These are phyloP conservation scores for Lactarius akahatsu DNA, from an alignment of 768 basidiomycete genomes.

Conservation along the genomic window DNA sequence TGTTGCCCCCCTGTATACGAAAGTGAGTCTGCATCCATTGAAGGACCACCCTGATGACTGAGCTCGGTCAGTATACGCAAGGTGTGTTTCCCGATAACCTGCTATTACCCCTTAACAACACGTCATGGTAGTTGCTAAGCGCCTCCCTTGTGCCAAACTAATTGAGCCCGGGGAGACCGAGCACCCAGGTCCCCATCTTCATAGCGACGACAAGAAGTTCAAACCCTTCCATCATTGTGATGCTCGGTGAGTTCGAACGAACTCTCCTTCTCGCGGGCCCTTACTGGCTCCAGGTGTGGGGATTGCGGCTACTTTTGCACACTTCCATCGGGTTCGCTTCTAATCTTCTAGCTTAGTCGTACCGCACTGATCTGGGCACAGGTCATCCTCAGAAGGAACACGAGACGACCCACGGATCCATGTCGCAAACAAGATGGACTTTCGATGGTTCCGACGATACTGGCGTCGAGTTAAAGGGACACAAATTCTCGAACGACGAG, in stretches of 20 bases:
- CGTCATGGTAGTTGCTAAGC: constrained; percentile 43
- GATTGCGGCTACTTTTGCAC: constrained; percentile 59
- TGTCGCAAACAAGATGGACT: constrained; percentile 57
- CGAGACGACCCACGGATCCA: constrained; percentile 61
- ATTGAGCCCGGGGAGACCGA: constrained; percentile 43
- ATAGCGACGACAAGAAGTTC: constrained; percentile 41
- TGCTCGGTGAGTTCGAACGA: constrained; percentile 36
- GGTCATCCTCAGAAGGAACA: constrained; percentile 60
- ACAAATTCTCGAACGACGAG: constrained; percentile 52
- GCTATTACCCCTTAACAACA: neutral
- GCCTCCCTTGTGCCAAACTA: constrained; percentile 47
- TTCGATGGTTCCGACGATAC: constrained; percentile 54
- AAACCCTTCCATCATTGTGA: constrained; percentile 54
- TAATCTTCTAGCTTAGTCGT: neutral
- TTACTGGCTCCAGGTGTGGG: constrained; percentile 41
- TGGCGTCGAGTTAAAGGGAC: constrained; percentile 52
- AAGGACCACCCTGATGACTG: neutral
- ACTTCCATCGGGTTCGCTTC: constrained; percentile 47
- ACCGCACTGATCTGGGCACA: constrained; percentile 27
- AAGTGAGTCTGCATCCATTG: constrained; percentile 38
- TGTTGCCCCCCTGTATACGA: constrained; percentile 61
- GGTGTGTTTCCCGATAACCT: constrained; percentile 34
- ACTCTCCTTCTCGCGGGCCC: neutral
- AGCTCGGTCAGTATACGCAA: constrained; percentile 47
- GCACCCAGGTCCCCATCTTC: constrained; percentile 50